Evolutionary conservation across 768 basidiomycete genomes (phyloP).

Genomic region (Macrolepiota fuliginosa): DNA sequence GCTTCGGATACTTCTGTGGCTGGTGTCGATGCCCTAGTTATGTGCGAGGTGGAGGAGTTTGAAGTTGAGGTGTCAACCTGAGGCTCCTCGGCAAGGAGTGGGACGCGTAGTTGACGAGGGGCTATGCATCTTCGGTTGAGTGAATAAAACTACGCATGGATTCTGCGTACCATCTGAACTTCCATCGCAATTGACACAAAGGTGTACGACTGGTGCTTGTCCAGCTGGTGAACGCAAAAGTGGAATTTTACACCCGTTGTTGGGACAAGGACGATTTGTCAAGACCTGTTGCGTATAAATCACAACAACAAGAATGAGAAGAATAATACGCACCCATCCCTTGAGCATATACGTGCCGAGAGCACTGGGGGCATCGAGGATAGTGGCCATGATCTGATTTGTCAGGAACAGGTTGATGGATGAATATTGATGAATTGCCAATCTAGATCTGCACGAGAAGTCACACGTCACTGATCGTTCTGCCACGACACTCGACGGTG

Average conservation of each 20-base stretch:
- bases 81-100: constrained; percentile 3
- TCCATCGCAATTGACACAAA: constrained; percentile 68
- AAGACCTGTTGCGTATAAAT: constrained; percentile 41
- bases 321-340: constrained; percentile 62
- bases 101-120: background rate
- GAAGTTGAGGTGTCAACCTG: constrained; percentile 32
- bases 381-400: constrained; percentile 39
- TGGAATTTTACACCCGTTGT: constrained; percentile 57
- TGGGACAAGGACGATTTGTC: constrained; percentile 64
- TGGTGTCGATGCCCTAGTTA: constrained; percentile 71
- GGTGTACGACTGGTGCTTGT: constrained; percentile 38
- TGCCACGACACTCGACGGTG: constrained; percentile 12
- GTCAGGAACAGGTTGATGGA: background rate
- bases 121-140: background rate
- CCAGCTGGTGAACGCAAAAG: constrained; percentile 69
- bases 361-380: constrained; percentile 55
- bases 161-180: constrained; percentile 29
- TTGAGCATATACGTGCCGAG: constrained; percentile 73
- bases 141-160: background rate
- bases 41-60: constrained; percentile 45
- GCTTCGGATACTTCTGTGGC: constrained; percentile 70
- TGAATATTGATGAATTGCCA: constrained; percentile 2
- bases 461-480: constrained; percentile 19
- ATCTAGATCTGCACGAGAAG: constrained; percentile 14
- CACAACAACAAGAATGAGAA: background rate